Percentiles rank a stretch among this genome's conserved stretches.
Evolutionary conservation across 1,284 basidiomycete species (phyloP).

Genomic region (Leccinum griseonigrum): DNA sequence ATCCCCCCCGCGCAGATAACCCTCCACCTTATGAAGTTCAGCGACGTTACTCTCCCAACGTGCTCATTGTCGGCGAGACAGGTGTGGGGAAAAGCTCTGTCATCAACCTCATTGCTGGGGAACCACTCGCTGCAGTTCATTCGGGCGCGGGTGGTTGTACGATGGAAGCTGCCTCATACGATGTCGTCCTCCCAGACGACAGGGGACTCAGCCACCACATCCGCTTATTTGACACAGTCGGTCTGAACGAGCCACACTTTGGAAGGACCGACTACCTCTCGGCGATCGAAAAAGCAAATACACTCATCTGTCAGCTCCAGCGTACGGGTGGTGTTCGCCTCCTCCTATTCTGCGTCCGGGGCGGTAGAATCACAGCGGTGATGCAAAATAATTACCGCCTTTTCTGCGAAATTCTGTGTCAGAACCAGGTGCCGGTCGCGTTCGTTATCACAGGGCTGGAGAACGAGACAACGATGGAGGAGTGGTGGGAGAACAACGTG

Average conservation of each 20-base stretch:
- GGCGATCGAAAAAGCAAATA: constrained; percentile 22
- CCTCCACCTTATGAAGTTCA: constrained; percentile 21
- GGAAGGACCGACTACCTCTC: constrained; percentile 16
- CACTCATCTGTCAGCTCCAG: constrained; percentile 24
- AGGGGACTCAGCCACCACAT: constrained; percentile 14
- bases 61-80: constrained; percentile 27
- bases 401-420: constrained; percentile 27
- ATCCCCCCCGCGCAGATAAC: constrained; percentile 3
- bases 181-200: constrained; percentile 14
- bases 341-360: constrained; percentile 31
- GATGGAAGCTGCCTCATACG: constrained; percentile 20
- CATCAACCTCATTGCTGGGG: constrained; percentile 23
- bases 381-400: constrained; percentile 25
- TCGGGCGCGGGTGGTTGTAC: constrained; percentile 16
- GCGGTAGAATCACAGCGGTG: constrained; percentile 23
- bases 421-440: constrained; percentile 25
- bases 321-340: constrained; percentile 25
- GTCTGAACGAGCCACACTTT: constrained; percentile 21
- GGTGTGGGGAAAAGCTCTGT: constrained; percentile 27
- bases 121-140: constrained; percentile 17
- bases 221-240: constrained; percentile 24
- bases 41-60: constrained; percentile 13
- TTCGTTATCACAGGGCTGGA: constrained; percentile 29
- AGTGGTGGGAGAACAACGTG: constrained; percentile 21
- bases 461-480: constrained; percentile 24